A percentile compares a stretch with the other conserved stretches of the same genome.
These are phyloP conservation scores for Flaveria robusta DNA, from an alignment of 129 eudicot species.

Conservation along the genomic window DNA sequence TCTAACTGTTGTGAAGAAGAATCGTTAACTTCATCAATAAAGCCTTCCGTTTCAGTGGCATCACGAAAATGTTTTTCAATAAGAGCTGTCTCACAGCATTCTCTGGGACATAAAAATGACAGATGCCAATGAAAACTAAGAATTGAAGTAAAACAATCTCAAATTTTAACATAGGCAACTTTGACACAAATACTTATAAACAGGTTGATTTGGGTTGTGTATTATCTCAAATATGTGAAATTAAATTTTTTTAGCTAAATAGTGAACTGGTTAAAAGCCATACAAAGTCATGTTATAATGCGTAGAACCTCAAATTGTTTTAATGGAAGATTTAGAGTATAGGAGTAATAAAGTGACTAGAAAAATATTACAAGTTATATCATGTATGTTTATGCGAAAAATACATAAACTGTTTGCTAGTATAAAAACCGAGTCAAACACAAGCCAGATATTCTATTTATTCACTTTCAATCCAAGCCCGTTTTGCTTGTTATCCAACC, in stretches of 20 bases:
- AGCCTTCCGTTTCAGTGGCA: conserved; percentile 58
- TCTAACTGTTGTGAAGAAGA: conserved; percentile 45
- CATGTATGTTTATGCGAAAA: neutral
- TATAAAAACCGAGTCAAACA: neutral
- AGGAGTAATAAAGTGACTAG: neutral
- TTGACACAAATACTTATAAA: neutral
- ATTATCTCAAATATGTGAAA: neutral
- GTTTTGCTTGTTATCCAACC: neutral
- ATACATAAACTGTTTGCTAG: neutral
- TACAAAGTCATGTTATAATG: neutral
- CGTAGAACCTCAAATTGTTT: neutral
- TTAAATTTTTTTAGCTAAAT: neutral
- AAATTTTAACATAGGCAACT: neutral
- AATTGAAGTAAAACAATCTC: neutral
- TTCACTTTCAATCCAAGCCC: neutral
- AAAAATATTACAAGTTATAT: neutral
- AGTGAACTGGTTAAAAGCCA: neutral
- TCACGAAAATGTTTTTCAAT: conserved; percentile 53
- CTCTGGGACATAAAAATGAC: conserved; percentile 46
- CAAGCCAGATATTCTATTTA: neutral
- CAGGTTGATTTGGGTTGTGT: neutral
- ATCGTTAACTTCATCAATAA: conserved; percentile 46
- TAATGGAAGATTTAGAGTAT: neutral
- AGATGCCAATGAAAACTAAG: neutral
- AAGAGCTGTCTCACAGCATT: conserved; percentile 74